Conservation (phyloP, 169 alveolate species). For the Eimeria maxima region DNA sequence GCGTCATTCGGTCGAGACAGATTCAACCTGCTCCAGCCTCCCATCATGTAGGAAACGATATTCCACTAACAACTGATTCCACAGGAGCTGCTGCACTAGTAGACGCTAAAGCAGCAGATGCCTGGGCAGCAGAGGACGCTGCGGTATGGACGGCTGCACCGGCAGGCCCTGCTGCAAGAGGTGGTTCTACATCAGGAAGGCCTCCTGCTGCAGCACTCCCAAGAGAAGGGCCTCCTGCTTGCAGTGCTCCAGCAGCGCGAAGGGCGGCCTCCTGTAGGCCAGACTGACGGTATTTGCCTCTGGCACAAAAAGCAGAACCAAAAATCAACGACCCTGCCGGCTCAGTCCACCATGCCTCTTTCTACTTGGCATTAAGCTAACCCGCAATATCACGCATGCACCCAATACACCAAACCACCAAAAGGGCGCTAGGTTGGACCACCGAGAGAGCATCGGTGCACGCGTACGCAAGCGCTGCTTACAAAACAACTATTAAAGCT, state of each 20-base stretch:
- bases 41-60: not conserved
- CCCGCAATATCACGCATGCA: not conserved
- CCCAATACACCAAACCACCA: not conserved
- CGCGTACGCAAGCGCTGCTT: too few relatives aligned
- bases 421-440: not conserved
- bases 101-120: not conserved
- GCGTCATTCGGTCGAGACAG: not conserved
- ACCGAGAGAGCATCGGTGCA: not conserved
- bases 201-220: not conserved
- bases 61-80: not conserved
- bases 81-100: not conserved
- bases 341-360: not conserved
- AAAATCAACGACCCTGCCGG: not conserved
- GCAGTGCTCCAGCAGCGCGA: not conserved
- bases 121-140: not conserved
- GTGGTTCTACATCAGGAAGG: not conserved
- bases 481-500: too few relatives aligned
- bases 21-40: not conserved
- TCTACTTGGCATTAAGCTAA: not conserved
- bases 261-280: not conserved
- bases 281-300: not conserved
- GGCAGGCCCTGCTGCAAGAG: not conserved
- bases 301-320: not conserved
- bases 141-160: not conserved
- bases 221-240: not conserved